Percentiles rank a stretch among this genome's conserved stretches.
Evolutionary conservation across 2,329 filamentous ascomycete species (phyloP).

Genomic region (Dryadomyces sulphureus): DNA sequence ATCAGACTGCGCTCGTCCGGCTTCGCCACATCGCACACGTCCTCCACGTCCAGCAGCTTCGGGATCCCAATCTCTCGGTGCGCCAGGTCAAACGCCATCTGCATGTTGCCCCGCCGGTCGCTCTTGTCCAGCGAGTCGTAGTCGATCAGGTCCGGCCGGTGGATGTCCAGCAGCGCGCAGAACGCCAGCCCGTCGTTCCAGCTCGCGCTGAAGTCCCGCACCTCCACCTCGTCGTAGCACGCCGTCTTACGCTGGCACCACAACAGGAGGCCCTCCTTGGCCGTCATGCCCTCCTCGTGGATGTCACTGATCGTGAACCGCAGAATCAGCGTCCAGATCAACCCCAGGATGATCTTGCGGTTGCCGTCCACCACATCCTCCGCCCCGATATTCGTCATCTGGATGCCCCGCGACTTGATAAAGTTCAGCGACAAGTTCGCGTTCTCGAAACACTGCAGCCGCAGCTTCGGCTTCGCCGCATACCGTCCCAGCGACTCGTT

Average conservation of each 20-base stretch:
- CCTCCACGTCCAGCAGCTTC: constrained; percentile 87
- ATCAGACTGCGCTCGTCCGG: constrained; percentile 94
- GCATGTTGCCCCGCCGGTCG: constrained; percentile 94
- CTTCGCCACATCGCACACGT: constrained; percentile 91
- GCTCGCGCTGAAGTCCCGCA: constrained; percentile 84
- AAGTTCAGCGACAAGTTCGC: constrained; percentile 92
- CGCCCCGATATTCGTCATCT: constrained; percentile 96
- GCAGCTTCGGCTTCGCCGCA: constrained; percentile 87
- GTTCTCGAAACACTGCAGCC: constrained; percentile 96
- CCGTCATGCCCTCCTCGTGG: constrained; percentile 93
- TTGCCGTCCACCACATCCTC: constrained; percentile 98
- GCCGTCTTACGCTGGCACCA: constrained; percentile 99
- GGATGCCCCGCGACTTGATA: constrained; percentile 69
- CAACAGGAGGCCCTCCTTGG: constrained; percentile 83
- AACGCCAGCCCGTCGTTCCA: constrained; percentile 98
- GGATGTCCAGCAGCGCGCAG: constrained; percentile 90
- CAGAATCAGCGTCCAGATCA: constrained; percentile 97
- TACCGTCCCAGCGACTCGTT: constrained; percentile 92
- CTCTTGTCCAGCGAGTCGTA: constrained; percentile 88
- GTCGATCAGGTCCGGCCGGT: constrained; percentile 92
- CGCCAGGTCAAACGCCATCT: constrained; percentile 92
- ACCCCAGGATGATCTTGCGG: constrained; percentile 86
- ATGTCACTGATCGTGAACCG: constrained; percentile 98
- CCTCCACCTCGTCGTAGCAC: constrained; percentile 93
- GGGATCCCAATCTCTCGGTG: constrained; percentile 95